These are phyloP conservation scores for Plasmodium sp. DNA, from an alignment of 169 alveolate species.

Conservation along the genomic window DNA sequence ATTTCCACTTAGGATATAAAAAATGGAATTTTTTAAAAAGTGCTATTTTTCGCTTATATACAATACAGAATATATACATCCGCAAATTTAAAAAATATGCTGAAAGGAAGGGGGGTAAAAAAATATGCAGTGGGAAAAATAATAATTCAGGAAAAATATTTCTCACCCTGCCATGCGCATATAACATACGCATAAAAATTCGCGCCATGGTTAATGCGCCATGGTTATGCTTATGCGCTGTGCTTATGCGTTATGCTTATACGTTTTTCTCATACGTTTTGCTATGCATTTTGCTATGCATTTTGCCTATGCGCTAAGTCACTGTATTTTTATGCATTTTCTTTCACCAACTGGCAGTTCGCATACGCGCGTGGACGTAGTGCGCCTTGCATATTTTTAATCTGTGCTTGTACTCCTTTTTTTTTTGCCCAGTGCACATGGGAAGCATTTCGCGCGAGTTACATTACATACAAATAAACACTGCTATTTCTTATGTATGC, in stretches of 20 bases:
- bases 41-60: background rate
- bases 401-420: background rate
- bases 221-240: background rate
- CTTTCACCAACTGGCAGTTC: background rate
- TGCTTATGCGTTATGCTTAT: too few relatives aligned
- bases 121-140: background rate
- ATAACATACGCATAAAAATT: too few relatives aligned
- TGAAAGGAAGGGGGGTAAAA: background rate
- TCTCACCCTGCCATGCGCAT: background rate
- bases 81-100: background rate
- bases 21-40: background rate
- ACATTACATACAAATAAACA: background rate
- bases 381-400: background rate
- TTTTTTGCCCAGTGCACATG: background rate
- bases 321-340: too few relatives aligned
- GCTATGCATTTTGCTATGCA: too few relatives aligned
- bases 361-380: background rate
- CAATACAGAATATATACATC: background rate
- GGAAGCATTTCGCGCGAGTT: background rate
- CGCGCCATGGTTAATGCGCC: background rate
- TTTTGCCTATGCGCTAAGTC: too few relatives aligned
- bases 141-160: background rate
- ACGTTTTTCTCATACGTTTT: too few relatives aligned
- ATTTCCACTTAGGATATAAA: background rate
- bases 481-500: background rate